A percentile compares a stretch with the other conserved stretches of the same genome.
Evolutionary conservation across 2,329 filamentous ascomycete species (phyloP).

Genomic region (Neopestalotiopsis rosae): DNA sequence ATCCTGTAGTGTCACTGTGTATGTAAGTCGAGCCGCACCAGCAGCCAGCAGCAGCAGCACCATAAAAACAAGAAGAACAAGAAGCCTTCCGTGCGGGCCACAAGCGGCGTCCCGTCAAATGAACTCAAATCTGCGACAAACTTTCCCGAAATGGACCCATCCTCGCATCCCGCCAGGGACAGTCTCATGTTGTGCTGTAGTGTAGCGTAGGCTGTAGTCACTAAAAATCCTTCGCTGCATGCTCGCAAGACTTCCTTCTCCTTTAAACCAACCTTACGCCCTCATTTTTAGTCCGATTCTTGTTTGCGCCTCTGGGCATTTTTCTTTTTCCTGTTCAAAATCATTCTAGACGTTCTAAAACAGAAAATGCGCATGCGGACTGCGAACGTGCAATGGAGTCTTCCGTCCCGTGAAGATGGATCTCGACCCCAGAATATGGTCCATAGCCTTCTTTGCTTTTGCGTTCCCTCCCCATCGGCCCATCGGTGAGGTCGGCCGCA

Average conservation of each 20-base stretch:
- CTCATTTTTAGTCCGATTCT: background rate
- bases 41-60: no score
- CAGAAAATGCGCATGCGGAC: background rate
- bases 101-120: constrained; percentile 8
- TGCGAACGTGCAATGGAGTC: background rate
- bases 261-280: background rate
- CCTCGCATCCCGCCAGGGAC: background rate
- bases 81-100: background rate
- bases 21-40: no score
- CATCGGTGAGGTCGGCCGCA: background rate
- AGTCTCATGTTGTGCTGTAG: background rate
- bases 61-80: background rate
- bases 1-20: background rate
- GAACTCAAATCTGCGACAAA: constrained; percentile 11
- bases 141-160: constrained; percentile 1
- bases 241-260: background rate
- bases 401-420: background rate
- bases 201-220: no score
- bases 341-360: background rate
- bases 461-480: background rate
- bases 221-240: no score
- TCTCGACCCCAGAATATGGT: background rate
- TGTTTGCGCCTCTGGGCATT: background rate
- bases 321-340: background rate
- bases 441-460: no score